Percentiles rank a stretch among this genome's conserved stretches.
phyloP scores from a whole-genome alignment of 768 basidiomycete genomes.

The Lactarius evosmus region DNA sequence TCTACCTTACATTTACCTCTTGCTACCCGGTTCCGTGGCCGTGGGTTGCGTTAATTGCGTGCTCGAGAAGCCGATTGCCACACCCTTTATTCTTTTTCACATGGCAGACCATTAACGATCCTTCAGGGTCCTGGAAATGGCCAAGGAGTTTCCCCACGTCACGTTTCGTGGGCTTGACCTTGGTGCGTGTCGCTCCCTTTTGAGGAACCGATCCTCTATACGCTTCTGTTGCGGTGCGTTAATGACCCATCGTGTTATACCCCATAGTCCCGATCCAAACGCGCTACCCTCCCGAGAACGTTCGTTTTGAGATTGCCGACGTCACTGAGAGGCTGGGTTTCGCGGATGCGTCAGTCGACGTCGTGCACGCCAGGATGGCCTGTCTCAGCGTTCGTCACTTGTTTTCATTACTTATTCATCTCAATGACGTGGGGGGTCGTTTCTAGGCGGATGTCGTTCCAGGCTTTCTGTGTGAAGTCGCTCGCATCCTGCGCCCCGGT shows the following conservation, averaged over 20 bases:
- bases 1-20: slow-evolving; percentile 24
- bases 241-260: not conserved
- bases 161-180: slow-evolving; percentile 72
- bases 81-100: not conserved
- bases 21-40: slow-evolving; percentile 27
- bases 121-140: slow-evolving; percentile 73
- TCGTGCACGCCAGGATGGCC: slow-evolving; percentile 62
- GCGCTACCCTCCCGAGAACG: slow-evolving; percentile 56
- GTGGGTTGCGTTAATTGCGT: not conserved
- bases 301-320: slow-evolving; percentile 65
- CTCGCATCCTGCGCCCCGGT: slow-evolving; percentile 63
- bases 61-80: slow-evolving; percentile 21
- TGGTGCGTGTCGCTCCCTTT: slow-evolving; percentile 46
- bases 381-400: slow-evolving; percentile 55
- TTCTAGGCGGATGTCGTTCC: slow-evolving; percentile 55
- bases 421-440: slow-evolving; percentile 26
- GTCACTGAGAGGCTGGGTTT: slow-evolving; percentile 50
- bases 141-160: slow-evolving; percentile 57
- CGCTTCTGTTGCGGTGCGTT: not conserved
- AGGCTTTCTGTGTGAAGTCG: slow-evolving; percentile 52
- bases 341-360: slow-evolving; percentile 53
- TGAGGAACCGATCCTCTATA: not conserved
- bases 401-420: not conserved
- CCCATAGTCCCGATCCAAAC: slow-evolving; percentile 69
- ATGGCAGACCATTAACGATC: not conserved